These are phyloP conservation scores for Talaromyces albobiverticillius DNA, from an alignment of 2,329 filamentous ascomycete species.

Conservation along the genomic window DNA sequence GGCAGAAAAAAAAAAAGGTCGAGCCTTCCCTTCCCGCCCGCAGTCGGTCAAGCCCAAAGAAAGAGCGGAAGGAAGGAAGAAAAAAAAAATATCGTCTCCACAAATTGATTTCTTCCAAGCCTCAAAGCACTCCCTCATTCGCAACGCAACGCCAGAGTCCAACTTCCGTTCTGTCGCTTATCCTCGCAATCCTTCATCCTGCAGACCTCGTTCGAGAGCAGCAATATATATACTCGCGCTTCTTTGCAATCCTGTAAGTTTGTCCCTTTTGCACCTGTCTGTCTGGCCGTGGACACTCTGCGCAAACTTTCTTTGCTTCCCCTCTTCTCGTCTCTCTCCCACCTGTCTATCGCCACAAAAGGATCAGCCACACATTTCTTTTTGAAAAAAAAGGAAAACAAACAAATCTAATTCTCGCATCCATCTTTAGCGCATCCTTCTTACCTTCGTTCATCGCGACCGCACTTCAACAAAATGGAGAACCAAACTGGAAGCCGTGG, in stretches of 20 bases:
- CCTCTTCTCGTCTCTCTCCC: too few relatives aligned
- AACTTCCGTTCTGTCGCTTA: neutral
- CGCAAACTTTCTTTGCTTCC: neutral
- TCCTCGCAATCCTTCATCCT: neutral
- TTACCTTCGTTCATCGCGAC: slow-evolving; percentile 1
- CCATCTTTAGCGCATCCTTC: neutral
- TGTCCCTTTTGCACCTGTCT: neutral
- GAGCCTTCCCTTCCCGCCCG: too few relatives aligned
- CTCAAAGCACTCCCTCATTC: neutral
- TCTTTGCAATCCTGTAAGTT: neutral
- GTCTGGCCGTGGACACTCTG: neutral
- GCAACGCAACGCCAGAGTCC: too few relatives aligned
- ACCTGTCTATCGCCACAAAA: too few relatives aligned
- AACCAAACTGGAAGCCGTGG: slow-evolving; percentile 49
- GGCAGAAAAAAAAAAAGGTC: too few relatives aligned
- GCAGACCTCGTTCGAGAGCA: neutral
- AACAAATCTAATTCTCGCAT: neutral
- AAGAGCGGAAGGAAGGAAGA: neutral
- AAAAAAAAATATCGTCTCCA: neutral
- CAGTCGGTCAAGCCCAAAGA: too few relatives aligned
- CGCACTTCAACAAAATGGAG: slow-evolving; percentile 43
- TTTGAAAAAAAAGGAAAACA: too few relatives aligned
- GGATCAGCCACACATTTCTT: neutral
- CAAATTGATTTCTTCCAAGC: too few relatives aligned
- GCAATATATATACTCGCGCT: neutral